A percentile compares a stretch with the other conserved stretches of the same genome.
Evolutionary conservation across 768 basidiomycete genomes (phyloP).

Genomic region (Mycena metata): DNA sequence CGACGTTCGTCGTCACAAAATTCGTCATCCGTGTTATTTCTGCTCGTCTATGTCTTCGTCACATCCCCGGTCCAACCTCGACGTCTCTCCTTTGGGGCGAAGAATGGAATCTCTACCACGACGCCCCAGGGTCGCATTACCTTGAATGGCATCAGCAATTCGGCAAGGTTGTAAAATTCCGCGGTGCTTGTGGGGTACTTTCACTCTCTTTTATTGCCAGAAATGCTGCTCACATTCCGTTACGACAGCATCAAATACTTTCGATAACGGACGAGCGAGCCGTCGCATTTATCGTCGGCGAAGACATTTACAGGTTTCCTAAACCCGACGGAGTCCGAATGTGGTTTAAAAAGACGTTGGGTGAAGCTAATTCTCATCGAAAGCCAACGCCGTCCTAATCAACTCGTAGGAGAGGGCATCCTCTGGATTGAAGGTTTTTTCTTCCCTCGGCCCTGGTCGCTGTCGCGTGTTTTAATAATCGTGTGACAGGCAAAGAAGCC

Average conservation of each 20-base stretch:
- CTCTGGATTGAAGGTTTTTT: slow-evolving; percentile 73
- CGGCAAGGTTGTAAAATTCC: slow-evolving; percentile 68
- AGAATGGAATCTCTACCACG: slow-evolving; percentile 68
- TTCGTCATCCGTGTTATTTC: slow-evolving; percentile 52
- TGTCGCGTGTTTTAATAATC: background rate
- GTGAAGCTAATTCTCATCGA: background rate
- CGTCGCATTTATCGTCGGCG: slow-evolving; percentile 66
- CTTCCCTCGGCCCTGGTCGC: background rate
- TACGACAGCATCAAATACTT: slow-evolving; percentile 64
- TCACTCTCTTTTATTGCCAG: background rate
- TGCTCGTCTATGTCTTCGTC: slow-evolving; percentile 51
- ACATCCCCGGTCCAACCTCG: slow-evolving; percentile 65
- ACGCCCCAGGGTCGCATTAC: slow-evolving; percentile 67
- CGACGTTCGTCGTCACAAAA: slow-evolving; percentile 48
- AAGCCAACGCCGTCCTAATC: background rate
- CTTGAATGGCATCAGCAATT: slow-evolving; percentile 65
- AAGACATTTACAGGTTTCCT: slow-evolving; percentile 69
- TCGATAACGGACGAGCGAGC: slow-evolving; percentile 70
- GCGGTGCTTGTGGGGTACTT: slow-evolving; percentile 68
- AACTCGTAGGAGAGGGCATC: slow-evolving; percentile 62
- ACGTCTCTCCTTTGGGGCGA: slow-evolving; percentile 72
- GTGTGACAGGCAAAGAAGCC: slow-evolving; percentile 61
- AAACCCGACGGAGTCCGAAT: slow-evolving; percentile 73
- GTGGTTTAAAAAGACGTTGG: slow-evolving; percentile 73
- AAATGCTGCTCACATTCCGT: slow-evolving; percentile 24